phyloP scores from a whole-genome alignment of 225 moss, liverwort and hornwort species.

The Lunularia cruciata region DNA sequence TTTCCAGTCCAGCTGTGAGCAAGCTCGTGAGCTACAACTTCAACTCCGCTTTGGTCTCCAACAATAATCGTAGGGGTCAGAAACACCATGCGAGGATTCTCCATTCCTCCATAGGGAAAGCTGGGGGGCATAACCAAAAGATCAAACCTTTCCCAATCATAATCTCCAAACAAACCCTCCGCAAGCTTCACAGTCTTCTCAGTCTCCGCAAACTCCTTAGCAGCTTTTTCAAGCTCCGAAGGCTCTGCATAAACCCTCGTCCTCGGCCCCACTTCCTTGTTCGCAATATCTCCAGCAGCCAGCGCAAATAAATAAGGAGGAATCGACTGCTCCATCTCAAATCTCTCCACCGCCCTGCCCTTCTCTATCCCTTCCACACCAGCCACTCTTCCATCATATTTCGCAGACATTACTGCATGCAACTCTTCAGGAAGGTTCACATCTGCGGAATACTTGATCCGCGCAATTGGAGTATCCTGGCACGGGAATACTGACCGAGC shows the following conservation, averaged over 20 bases:
- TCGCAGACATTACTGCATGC: slow-evolving; percentile 54
- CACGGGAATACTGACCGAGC: slow-evolving; percentile 58
- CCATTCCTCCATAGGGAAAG: slow-evolving; percentile 62
- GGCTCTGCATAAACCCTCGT: slow-evolving; percentile 53
- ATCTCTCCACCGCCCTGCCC: slow-evolving; percentile 35
- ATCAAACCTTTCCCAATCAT: slow-evolving; percentile 60
- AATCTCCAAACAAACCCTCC: slow-evolving; percentile 47
- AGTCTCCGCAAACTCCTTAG: slow-evolving; percentile 48
- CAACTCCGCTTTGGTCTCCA: slow-evolving; percentile 52
- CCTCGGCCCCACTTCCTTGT: slow-evolving; percentile 46
- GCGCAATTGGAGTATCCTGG: slow-evolving; percentile 52
- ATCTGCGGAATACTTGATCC: slow-evolving; percentile 47
- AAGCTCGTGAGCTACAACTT: slow-evolving; percentile 58
- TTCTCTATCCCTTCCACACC: slow-evolving; percentile 5
- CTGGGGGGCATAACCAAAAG: slow-evolving; percentile 58
- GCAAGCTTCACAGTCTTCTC: slow-evolving; percentile 44
- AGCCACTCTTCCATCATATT: slow-evolving; percentile 34
- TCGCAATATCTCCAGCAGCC: slow-evolving; percentile 49
- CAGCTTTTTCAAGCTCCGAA: slow-evolving; percentile 47
- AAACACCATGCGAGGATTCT: slow-evolving; percentile 60
- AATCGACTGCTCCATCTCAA: slow-evolving; percentile 53
- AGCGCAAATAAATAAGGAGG: slow-evolving; percentile 56
- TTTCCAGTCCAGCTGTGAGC: slow-evolving; percentile 65
- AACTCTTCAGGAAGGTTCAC: slow-evolving; percentile 49
- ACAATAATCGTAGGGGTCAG: slow-evolving; percentile 51